Conservation (phyloP, 2,329 filamentous ascomycete genomes). For the Xylaria multiplex region DNA sequence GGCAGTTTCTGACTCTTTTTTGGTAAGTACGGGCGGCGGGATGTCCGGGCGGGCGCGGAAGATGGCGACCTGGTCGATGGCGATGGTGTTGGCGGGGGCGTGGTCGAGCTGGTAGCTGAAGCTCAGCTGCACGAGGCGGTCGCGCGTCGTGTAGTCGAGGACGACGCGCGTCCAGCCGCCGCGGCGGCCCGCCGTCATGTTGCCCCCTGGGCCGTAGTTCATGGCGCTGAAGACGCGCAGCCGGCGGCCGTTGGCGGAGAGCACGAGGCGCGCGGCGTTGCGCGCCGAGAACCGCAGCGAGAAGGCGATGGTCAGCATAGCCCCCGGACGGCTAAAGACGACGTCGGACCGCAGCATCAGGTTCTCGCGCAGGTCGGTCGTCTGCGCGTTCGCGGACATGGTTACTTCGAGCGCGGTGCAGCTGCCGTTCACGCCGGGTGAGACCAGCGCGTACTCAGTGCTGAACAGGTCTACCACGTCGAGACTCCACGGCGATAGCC, state of each 20-base stretch:
- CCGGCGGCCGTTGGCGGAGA: constrained; percentile 52
- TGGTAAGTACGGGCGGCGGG: not conserved
- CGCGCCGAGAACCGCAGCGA: constrained; percentile 37
- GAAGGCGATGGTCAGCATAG: constrained; percentile 38
- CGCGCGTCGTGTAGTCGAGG: constrained; percentile 59
- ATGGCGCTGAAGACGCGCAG: constrained; percentile 19
- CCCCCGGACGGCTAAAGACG: constrained; percentile 31
- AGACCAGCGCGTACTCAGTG: constrained; percentile 39
- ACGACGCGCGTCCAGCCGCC: constrained; percentile 50
- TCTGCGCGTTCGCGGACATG: constrained; percentile 42
- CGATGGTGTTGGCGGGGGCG: constrained; percentile 37
- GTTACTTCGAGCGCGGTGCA: constrained; percentile 41
- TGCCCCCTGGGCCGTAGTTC: constrained; percentile 24
- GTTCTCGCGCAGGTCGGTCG: constrained; percentile 40
- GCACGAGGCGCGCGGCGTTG: constrained; percentile 51
- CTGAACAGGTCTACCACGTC: constrained; percentile 45
- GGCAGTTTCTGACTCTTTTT: no score
- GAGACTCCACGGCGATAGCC: constrained; percentile 45
- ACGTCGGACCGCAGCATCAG: constrained; percentile 40
- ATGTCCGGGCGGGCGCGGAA: not conserved
- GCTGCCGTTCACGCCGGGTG: constrained; percentile 40
- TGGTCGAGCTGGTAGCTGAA: constrained; percentile 40
- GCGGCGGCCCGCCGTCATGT: not conserved
- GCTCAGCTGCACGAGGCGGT: constrained; percentile 40
- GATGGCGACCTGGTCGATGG: constrained; percentile 41